Evolutionary conservation across 2,329 filamentous ascomycete species (phyloP), one percentile per base, ranked within the genome.

Genomic region (Mycosphaerella sp.): DNA sequence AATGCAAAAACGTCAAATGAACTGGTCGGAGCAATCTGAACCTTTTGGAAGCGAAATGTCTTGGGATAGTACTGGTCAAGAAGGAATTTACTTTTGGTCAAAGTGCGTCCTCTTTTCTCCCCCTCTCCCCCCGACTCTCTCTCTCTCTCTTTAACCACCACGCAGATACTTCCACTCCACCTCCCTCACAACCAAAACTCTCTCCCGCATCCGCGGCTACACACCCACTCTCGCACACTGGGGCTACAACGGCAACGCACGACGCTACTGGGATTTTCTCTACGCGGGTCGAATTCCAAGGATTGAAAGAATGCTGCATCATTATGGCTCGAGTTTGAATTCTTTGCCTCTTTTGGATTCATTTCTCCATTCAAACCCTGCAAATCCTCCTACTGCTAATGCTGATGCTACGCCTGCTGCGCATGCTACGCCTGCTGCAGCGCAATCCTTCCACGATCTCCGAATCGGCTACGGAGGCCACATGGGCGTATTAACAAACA

Each of bases 51-150:
- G 78, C 48, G 81, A 83, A 63, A 80, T 81, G 78, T 76, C 80
- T 0, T 84, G 81, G 81, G 81, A 84, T 54, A 81, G 77, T 0
- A 83, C 80, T 0, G 80, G 79, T 0, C 80, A 84, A 57, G 80
- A 84, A 62, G 80, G 80, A 0, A 78, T 83, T 0, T 83, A 81
- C 55, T 80, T 80, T 55, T 62, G 53, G 60, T 55, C 54, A 5
- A 62, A 55, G 53, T 55, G 81, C 61, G 34, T n/a, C 34, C 10
- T 7, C 9, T n/a, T 1, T 4, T 10, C 34, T 9, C 12, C 34
- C 9, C 12, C 34, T 4, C 34, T 10, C 34, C 9, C 10, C 2
- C 8, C 2, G 3, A 38, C n/a, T n/a, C n/a, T n/a, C n/a, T n/a
- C n/a, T n/a, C n/a, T n/a, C n/a, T n/a, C n/a, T 38, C 34, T 38